These are phyloP conservation scores for Ceratorhiza oryzae-sativae DNA, from an alignment of 1,284 basidiomycete species.

Conservation along the genomic window DNA sequence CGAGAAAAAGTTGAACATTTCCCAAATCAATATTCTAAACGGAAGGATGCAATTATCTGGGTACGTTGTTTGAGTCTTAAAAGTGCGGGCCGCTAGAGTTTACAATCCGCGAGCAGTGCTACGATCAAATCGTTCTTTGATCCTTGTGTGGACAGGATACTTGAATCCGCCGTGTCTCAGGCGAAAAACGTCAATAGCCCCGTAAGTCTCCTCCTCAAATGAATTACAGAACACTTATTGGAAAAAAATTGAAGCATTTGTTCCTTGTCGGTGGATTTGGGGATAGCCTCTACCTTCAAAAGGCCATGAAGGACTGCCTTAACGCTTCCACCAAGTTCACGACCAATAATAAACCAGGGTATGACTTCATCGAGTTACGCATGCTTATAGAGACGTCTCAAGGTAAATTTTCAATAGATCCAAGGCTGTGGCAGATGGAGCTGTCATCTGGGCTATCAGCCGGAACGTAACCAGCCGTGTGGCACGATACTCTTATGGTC, in stretches of 20 bases:
- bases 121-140: slow-evolving; percentile 33
- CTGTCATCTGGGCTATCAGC: neutral
- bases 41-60: too few species aligned
- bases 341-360: neutral
- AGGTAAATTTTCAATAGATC: neutral
- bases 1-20: neutral
- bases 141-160: neutral
- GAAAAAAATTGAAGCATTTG: slow-evolving; percentile 11
- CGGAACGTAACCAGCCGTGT: neutral
- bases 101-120: neutral
- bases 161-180: neutral
- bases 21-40: neutral
- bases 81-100: neutral
- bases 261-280: slow-evolving; percentile 39
- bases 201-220: neutral
- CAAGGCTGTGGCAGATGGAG: slow-evolving; percentile 5
- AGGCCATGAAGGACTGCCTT: neutral
- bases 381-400: neutral
- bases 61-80: neutral
- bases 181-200: neutral
- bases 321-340: neutral
- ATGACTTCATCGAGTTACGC: too few species aligned
- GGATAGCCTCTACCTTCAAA: slow-evolving; percentile 35
- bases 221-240: neutral
- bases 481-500: neutral